phyloP scores from a whole-genome alignment of 305 asterid genomes.

The Ilex paraguariensis region DNA sequence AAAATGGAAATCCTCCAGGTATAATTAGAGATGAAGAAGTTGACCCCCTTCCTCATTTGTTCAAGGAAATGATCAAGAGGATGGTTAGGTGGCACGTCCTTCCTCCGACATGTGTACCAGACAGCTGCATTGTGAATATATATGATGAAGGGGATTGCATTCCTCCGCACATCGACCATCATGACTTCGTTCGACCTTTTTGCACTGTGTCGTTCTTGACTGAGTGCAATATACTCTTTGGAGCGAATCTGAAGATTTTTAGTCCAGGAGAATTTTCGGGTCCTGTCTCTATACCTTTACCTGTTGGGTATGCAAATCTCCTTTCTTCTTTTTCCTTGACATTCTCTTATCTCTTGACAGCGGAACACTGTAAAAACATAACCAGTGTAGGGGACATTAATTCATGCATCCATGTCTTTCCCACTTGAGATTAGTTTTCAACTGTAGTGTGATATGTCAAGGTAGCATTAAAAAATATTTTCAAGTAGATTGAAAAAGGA shows the following conservation, averaged over 20 bases:
- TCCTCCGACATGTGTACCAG: slow-evolving; percentile 24
- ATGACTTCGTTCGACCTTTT: slow-evolving; percentile 35
- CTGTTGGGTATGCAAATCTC: slow-evolving; percentile 26
- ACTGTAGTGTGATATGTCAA: too few relatives aligned
- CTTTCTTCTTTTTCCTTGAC: not conserved
- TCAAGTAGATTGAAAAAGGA: too few relatives aligned
- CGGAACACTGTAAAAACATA: too few relatives aligned
- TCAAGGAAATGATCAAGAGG: slow-evolving; percentile 30
- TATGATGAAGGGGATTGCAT: slow-evolving; percentile 36
- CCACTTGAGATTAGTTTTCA: too few relatives aligned
- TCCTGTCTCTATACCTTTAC: slow-evolving; percentile 28
- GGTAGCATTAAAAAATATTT: too few relatives aligned
- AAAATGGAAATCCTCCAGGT: slow-evolving; percentile 34
- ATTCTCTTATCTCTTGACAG: not conserved
- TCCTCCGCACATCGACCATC: slow-evolving; percentile 42
- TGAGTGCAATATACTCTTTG: slow-evolving; percentile 28
- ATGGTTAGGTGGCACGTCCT: slow-evolving; percentile 31
- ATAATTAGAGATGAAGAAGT: slow-evolving; percentile 26
- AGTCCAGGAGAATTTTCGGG: slow-evolving; percentile 36
- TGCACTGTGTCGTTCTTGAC: slow-evolving; percentile 32
- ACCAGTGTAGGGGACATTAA: too few relatives aligned
- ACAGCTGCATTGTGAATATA: slow-evolving; percentile 38
- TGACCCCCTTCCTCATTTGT: slow-evolving; percentile 29
- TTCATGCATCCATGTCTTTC: too few relatives aligned
- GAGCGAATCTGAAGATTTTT: slow-evolving; percentile 16